Conservation (phyloP, 75 land plant species). For the Chamaecyparis obtusa region DNA sequence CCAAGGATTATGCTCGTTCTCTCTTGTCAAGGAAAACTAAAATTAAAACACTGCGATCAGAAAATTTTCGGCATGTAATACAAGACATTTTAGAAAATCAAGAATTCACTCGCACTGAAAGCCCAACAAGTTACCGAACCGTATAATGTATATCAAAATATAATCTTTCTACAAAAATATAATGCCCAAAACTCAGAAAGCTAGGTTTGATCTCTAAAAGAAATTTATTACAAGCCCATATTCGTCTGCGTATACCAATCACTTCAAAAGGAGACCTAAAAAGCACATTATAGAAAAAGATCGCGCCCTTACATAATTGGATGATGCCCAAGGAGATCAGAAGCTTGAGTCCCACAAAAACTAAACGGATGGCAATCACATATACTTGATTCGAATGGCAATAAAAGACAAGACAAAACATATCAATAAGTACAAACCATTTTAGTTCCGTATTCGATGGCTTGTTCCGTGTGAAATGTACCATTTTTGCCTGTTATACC, state of each 20-base stretch:
- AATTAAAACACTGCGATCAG: not conserved
- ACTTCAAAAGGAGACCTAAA: not conserved
- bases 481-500: constrained; percentile 97
- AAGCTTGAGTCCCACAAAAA: not conserved
- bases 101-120: not conserved
- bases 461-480: constrained; percentile 95
- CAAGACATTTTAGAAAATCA: not conserved
- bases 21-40: not conserved
- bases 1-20: not conserved
- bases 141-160: not conserved
- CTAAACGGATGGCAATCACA: not conserved
- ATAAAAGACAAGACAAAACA: not conserved
- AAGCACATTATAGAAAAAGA: not conserved
- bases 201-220: not conserved
- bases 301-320: not conserved
- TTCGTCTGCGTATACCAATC: not conserved
- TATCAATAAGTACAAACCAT: constrained; percentile 46
- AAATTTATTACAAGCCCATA: not conserved
- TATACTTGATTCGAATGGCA: not conserved
- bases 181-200: not conserved
- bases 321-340: not conserved
- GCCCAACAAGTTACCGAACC: not conserved
- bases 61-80: not conserved
- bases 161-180: not conserved
- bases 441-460: constrained; percentile 95